Evolutionary conservation across 2,329 filamentous ascomycete genomes (phyloP), one percentile per base, ranked within the genome.

Genomic region (Thelonectria rubi): DNA sequence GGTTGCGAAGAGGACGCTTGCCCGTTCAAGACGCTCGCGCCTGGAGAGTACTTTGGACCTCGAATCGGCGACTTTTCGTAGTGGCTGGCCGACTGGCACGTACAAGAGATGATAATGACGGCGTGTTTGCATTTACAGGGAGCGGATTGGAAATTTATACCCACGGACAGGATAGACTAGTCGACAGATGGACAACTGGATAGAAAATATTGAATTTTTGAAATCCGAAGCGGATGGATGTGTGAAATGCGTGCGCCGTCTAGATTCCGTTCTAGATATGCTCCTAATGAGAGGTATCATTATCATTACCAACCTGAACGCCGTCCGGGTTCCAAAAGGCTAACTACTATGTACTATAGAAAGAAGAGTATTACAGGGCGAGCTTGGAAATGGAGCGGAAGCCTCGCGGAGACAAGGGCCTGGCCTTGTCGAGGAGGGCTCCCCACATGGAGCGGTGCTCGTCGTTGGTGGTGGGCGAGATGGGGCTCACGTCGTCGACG

Each of bases 1-100:
- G 81, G 80, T 30, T 81, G 80, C 42, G 81, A 83, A 66, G 77
- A 75, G 57, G 66, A 71, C 15, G 73, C 78, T 3, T 82, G 80
- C 62, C 73, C 73, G 11, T 70, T 78, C 51, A 73, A 76, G 61
- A 70, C 66, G 6, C 67, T 82, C 7, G 67, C 62, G 2, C 62
- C 69, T 2, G 76, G 74, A 15, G 76, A 79, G 55, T 78, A 77
- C 45, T 80, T 80, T 64, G 78, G 78, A 15, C 78, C 78, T 18
- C 72, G 77, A 39, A 57, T 78, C 37, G 80, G 80, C 4, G 69
- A 78, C 0, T 81, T 80, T 59, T 49, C 42, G 10, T 61, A 50
- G 14, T 6, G 32, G 21, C 20, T 26, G 39, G 9, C 21, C 53
- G 20, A 67, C 64, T 58, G 59, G 69, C 65, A 67, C n/a, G n/a